Evolutionary conservation across 352 stramenopile species (phyloP).

Genomic region (Halophytophthora polymorphica): DNA sequence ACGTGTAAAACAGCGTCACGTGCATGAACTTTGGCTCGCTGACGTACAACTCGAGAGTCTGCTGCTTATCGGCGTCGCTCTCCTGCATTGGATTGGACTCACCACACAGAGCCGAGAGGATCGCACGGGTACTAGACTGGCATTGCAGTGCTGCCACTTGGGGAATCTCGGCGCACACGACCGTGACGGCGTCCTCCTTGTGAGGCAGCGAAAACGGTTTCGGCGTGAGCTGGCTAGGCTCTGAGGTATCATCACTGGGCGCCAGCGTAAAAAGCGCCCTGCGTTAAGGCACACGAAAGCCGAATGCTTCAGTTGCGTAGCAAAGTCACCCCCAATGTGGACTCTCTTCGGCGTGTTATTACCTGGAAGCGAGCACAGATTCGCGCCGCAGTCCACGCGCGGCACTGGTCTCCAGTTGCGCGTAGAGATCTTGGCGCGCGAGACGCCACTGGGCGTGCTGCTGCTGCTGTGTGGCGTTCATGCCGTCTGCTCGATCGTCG

Average conservation of each 20-base stretch:
- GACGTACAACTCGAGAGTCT: slow-evolving; percentile 35
- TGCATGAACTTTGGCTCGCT: slow-evolving; percentile 61
- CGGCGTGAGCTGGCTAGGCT: slow-evolving; percentile 22
- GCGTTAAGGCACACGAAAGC: not conserved
- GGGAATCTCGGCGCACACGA: slow-evolving; percentile 43
- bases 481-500: too few relatives aligned
- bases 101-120: slow-evolving; percentile 26
- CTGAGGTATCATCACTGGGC: not conserved
- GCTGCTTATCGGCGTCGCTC: not conserved
- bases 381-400: slow-evolving; percentile 27
- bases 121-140: slow-evolving; percentile 21
- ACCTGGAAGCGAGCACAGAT: slow-evolving; percentile 29
- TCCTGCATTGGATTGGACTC: not conserved
- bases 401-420: slow-evolving; percentile 19
- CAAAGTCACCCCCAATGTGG: slow-evolving; percentile 15
- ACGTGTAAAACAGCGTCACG: slow-evolving; percentile 71
- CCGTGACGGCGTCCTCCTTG: slow-evolving; percentile 31
- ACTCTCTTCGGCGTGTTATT: not conserved
- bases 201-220: slow-evolving; percentile 38
- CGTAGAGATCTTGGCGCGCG: slow-evolving; percentile 26
- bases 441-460: slow-evolving; percentile 32
- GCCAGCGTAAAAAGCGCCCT: slow-evolving; percentile 26
- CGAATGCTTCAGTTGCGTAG: not conserved
- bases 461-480: not conserved
- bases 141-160: slow-evolving; percentile 21